Evolutionary conservation across 352 stramenopile species (phyloP), one percentile per base, ranked within the genome.

Genomic region (Pythium brachiatum): DNA sequence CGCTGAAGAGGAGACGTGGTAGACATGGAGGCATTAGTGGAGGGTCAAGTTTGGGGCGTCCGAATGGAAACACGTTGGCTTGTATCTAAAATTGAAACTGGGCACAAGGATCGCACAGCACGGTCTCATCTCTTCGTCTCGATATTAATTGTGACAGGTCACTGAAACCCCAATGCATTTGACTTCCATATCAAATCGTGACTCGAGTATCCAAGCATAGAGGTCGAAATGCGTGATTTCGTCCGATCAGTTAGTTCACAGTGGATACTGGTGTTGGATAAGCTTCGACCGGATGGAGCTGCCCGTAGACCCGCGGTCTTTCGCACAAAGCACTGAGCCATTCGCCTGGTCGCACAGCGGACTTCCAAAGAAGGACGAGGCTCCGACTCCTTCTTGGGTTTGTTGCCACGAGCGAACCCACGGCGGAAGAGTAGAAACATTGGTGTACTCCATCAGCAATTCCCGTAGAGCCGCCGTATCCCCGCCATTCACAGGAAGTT

Each of bases 301-400:
- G 15, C 9, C 15, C 13, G 15, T 18, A 6, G 34, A 41, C 3
- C 34, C 34, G 6, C 7, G 34, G 13, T 41, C 34, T 41, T 18
- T 18, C 9, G 9, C 34, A 41, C 34, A 41, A 16, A 41, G 11
- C 11, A 18, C 15, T 9, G 3, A 18, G 15, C 13, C 15, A 41
- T 6, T 9, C 3, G 16, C 38, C 3, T 46, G 38, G 21, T 46
- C 38, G 16, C 38, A 57, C 12, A 61, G 6, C 4, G 54, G 54
- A 29, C 39, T 53, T 9, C 38, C 38, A 53, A 53, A 61, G 16
- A 61, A 61, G 11, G 39, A 61, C 27, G 34, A 25, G 5, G 20
- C 41, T 29, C 25, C 27, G 13, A 26, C 44, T 8, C 29, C 29
- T 34, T 55, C 12, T 5, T 41, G 13, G 7, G 11, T 41, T 18